A percentile compares a stretch with the other conserved stretches of the same genome.
phyloP scores from a whole-genome alignment of 2,329 filamentous ascomycete species.

The Chaetomium sp. region DNA sequence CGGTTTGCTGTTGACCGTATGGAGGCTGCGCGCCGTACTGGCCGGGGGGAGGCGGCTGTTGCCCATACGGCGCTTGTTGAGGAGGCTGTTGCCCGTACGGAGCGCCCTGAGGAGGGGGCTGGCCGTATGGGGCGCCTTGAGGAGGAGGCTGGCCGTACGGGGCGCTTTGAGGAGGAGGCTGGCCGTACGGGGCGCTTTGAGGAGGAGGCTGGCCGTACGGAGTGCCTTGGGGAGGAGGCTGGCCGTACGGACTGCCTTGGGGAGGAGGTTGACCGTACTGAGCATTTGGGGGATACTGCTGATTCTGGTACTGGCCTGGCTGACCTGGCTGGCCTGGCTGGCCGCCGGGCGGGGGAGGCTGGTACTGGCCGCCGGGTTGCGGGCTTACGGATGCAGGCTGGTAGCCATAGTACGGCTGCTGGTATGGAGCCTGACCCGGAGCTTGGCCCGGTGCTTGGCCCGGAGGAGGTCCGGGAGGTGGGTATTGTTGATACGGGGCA shows the following conservation, averaged over 20 bases:
- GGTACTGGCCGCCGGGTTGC: constrained; percentile 22
- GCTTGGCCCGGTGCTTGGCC: constrained; percentile 14
- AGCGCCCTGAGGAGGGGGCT: constrained; percentile 5
- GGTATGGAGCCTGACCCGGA: constrained; percentile 22
- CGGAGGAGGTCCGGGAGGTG: constrained; percentile 8
- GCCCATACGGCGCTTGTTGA: constrained; percentile 33
- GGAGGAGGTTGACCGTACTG: constrained; percentile 8
- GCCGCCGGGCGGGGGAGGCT: constrained; percentile 2
- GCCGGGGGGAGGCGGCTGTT: constrained; percentile 35
- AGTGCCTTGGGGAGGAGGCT: not conserved
- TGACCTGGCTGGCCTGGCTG: constrained; percentile 9
- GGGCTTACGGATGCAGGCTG: constrained; percentile 44
- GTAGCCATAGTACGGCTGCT: constrained; percentile 43
- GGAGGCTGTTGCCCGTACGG: constrained; percentile 8
- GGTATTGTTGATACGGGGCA: constrained; percentile 21
- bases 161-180: constrained; percentile 4
- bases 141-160: constrained; percentile 10
- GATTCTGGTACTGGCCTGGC: constrained; percentile 7
- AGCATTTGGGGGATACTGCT: not conserved
- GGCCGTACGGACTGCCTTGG: not conserved
- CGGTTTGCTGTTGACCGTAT: constrained; percentile 35
- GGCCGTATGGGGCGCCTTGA: not conserved
- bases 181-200: not conserved
- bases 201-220: constrained; percentile 7
- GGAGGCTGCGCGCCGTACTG: constrained; percentile 41